phyloP scores from a whole-genome alignment of 2,329 filamentous ascomycete species.

The Cytospora leucostoma region DNA sequence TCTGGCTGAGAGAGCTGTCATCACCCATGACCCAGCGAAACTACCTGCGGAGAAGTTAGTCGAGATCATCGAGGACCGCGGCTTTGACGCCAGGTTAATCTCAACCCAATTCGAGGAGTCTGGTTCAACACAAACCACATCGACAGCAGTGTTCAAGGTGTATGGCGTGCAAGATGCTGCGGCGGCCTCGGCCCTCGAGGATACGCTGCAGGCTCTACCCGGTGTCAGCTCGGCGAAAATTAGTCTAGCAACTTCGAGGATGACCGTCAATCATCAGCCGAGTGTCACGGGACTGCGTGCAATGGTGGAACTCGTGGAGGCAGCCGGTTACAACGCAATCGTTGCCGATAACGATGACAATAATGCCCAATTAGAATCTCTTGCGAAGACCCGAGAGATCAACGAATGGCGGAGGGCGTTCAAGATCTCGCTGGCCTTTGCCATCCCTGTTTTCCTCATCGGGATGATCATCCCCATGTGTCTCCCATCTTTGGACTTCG shows the following conservation, averaged over 20 bases:
- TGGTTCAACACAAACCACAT: conserved; percentile 55
- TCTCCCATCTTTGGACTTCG: conserved; percentile 74
- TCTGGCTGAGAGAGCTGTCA: conserved; percentile 85
- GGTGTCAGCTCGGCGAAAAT: conserved; percentile 77
- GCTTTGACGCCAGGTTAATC: conserved; percentile 83
- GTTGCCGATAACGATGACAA: conserved; percentile 92
- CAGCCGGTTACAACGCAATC: conserved; percentile 82
- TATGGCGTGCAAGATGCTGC: conserved; percentile 76
- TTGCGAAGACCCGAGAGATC: conserved; percentile 95
- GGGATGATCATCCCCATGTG: conserved; percentile 95
- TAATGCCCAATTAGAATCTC: conserved; percentile 91
- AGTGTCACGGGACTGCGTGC: conserved; percentile 74
- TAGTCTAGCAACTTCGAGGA: conserved; percentile 70
- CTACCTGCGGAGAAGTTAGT: conserved; percentile 73
- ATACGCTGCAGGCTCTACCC: conserved; percentile 61
- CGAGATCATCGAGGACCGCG: conserved; percentile 83
- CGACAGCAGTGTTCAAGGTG: conserved; percentile 76
- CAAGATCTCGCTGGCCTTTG: conserved; percentile 74
- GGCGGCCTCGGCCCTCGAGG: conserved; percentile 72
- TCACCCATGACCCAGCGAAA: conserved; percentile 76
- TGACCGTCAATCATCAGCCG: conserved; percentile 73
- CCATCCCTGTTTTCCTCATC: conserved; percentile 85
- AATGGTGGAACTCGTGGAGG: conserved; percentile 80
- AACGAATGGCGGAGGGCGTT: conserved; percentile 89
- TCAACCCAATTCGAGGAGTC: conserved; percentile 67